These are phyloP conservation scores for Somion occarium DNA, from an alignment of 1,284 basidiomycete species.

Conservation along the genomic window DNA sequence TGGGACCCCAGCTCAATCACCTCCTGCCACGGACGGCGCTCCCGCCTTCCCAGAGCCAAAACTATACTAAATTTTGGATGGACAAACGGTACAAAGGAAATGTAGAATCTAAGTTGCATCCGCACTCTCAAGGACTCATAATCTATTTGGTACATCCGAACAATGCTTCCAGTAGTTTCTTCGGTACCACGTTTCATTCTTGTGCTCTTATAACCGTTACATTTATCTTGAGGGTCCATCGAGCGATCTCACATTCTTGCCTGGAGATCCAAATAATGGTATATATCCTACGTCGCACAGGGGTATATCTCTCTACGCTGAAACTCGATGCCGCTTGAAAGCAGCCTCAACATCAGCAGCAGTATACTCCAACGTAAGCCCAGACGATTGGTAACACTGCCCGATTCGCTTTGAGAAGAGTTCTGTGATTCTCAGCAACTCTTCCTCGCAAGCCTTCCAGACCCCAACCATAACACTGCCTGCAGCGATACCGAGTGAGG, in stretches of 20 bases:
- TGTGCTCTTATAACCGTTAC: too few species aligned
- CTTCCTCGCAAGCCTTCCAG: constrained; percentile 86
- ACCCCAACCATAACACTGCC: constrained; percentile 76
- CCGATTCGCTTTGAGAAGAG: constrained; percentile 63
- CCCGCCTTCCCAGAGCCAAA: constrained; percentile 5
- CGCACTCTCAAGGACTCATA: too few species aligned
- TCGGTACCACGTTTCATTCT: too few species aligned
- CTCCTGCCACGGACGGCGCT: not conserved
- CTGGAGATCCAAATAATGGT: too few species aligned
- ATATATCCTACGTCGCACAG: too few species aligned
- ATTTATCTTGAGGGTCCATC: too few species aligned
- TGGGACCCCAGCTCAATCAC: not conserved
- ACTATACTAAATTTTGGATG: not conserved
- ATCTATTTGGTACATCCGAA: too few species aligned
- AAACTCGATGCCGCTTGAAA: constrained; percentile 64
- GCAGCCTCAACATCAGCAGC: constrained; percentile 71
- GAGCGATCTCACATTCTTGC: too few species aligned
- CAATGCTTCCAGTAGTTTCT: too few species aligned
- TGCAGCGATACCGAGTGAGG: constrained; percentile 46
- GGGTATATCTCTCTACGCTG: constrained; percentile 28
- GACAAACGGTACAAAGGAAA: too few species aligned
- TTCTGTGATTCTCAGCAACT: constrained; percentile 69
- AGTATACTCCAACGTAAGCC: constrained; percentile 70
- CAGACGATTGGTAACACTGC: constrained; percentile 74
- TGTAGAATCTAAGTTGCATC: too few species aligned